Base-by-base conservation (phyloP, 2,329 filamentous ascomycete species). In the Fusarium lateritium region DNA sequence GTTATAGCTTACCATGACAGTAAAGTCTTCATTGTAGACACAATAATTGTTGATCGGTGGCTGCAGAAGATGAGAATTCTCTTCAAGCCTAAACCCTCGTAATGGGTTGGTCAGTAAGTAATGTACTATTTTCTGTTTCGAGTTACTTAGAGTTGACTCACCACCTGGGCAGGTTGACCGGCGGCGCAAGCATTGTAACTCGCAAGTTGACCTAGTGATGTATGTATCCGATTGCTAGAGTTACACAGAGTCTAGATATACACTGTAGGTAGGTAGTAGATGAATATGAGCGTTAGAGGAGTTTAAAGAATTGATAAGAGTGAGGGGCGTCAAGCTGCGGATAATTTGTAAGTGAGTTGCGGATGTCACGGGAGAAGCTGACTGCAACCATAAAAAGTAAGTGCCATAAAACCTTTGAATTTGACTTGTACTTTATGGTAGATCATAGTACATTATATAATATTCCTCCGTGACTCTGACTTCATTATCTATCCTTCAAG, bases 1-100 rank as follows among this genome's bases (percentile, higher is more conserved):
- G 34, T 21, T 44, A 19, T 14, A 22, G 42, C 13, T 60, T 71
- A 91, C 90, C 92, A 96, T 96, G 77, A 96, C 92, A 42, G 91
- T 94, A 62, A 95, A 88, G 76, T 88, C 88, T 56, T 92, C 88
- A 78, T 97, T 92, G 83, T 97, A 97, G 76, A 98, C 93, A 83
- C 94, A 98, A 84, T 96, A 97, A 83, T 98, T 98, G 83, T 98
- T 98, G 76, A 98, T 91, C 2, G 96, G 96, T 0, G 96, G 96
- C 79, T 97, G 89, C 60, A 98, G 89, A 65, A 98, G 90, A 78
- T 98, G 94, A 0, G 92, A 91, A 81, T 98, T 98, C 78, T 94
- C 89, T 75, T 93, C 87, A 40, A 99, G 90, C 95, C 94, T 98
- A 31, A 38, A 52, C 26, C 46, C 49, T 51, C 31, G 26, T 45